phyloP scores from a whole-genome alignment of 495 filamentous ascomycete genomes.

The Aspergillus nanangensis region DNA sequence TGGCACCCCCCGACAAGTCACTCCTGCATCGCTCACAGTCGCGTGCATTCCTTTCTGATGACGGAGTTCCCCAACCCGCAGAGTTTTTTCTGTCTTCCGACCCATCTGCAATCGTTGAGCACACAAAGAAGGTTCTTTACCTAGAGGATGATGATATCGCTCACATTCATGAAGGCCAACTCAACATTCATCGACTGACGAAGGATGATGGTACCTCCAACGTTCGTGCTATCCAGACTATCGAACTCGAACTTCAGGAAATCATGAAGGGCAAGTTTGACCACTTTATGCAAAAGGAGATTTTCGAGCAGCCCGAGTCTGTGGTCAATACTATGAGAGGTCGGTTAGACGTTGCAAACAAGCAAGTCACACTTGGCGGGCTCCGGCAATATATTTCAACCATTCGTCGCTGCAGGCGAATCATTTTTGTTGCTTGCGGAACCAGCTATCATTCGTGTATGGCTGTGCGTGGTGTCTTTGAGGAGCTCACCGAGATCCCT shows the following conservation, averaged over 20 bases:
- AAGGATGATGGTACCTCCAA: constrained; percentile 97
- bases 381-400: constrained; percentile 93
- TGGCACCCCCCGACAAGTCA: constrained; percentile 90
- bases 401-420: constrained; percentile 89
- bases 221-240: constrained; percentile 93
- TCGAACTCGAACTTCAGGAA: constrained; percentile 97
- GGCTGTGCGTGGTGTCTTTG: constrained; percentile 95
- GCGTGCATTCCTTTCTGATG: constrained; percentile 95
- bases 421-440: constrained; percentile 98
- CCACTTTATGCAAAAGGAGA: constrained; percentile 99
- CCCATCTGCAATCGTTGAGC: constrained; percentile 96
- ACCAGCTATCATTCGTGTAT: constrained; percentile 99
- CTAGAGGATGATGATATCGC: constrained; percentile 99
- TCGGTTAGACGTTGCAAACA: constrained; percentile 87
- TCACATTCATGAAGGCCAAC: constrained; percentile 95
- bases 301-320: constrained; percentile 98
- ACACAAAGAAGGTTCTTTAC: constrained; percentile 99
- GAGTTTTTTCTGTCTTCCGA: constrained; percentile 99
- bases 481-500: constrained; percentile 96
- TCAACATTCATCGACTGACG: constrained; percentile 96
- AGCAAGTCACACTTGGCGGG: constrained; percentile 91
- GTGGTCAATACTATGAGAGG: constrained; percentile 99
- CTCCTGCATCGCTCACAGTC: constrained; percentile 97
- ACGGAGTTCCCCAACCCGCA: constrained; percentile 94
- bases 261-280: constrained; percentile 99